phyloP scores from a whole-genome alignment of 2,329 filamentous ascomycete genomes.

The Zarea fungicola region DNA sequence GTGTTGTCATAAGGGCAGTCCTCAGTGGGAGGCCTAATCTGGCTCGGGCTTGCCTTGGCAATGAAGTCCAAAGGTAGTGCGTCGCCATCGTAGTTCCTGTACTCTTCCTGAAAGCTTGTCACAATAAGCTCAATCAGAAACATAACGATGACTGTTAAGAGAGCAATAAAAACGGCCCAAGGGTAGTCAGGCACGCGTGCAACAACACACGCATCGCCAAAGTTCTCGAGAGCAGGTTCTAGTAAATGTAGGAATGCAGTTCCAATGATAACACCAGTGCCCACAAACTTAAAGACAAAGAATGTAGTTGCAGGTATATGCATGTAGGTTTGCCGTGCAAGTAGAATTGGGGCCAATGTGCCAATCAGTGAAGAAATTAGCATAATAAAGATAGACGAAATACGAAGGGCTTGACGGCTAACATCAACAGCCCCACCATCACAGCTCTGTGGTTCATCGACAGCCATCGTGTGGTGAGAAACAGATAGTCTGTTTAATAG shows the following conservation, averaged over 20 bases:
- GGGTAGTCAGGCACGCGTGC: constrained; percentile 53
- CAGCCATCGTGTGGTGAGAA: constrained; percentile 8
- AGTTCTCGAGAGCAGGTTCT: constrained; percentile 72
- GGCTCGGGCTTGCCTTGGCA: constrained; percentile 23
- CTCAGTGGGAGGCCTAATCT: constrained; percentile 10
- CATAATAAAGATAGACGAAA: constrained; percentile 88
- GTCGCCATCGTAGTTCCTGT: constrained; percentile 32
- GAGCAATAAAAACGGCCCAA: constrained; percentile 76
- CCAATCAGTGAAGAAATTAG: constrained; percentile 63
- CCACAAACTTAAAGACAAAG: constrained; percentile 87
- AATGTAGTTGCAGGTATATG: constrained; percentile 68
- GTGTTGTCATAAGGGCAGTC: constrained; percentile 18
- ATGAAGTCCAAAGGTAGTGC: constrained; percentile 27
- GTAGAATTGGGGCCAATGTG: constrained; percentile 69
- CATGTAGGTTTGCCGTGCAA: constrained; percentile 53
- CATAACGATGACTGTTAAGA: constrained; percentile 83
- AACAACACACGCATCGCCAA: constrained; percentile 64
- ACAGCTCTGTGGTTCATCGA: constrained; percentile 37
- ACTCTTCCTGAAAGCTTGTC: constrained; percentile 39
- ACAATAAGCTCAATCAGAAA: constrained; percentile 86
- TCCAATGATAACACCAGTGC: constrained; percentile 86
- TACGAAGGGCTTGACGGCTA: constrained; percentile 64
- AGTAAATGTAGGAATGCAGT: constrained; percentile 91
- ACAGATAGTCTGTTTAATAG: not conserved
- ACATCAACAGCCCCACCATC: constrained; percentile 60